These are phyloP conservation scores for Dryas octopetala DNA, from an alignment of 306 rosid genomes.

Conservation along the genomic window DNA sequence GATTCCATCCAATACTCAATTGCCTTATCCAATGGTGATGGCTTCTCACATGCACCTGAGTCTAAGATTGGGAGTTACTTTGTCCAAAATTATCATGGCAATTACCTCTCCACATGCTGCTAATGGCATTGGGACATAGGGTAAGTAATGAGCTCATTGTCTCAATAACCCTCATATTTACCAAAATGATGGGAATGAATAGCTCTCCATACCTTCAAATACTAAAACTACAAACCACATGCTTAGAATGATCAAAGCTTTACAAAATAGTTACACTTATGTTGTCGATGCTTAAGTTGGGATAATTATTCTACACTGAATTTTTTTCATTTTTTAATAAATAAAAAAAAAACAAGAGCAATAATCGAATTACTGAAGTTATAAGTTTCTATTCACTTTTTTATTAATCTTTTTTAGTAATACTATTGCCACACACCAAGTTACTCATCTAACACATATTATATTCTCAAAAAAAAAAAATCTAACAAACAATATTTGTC, in stretches of 20 bases:
- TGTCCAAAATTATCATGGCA: not conserved
- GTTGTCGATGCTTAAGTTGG: not conserved
- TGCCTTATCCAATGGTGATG: constrained; percentile 23
- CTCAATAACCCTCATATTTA: not conserved
- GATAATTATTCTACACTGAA: not conserved
- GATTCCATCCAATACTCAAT: constrained; percentile 24
- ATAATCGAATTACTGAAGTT: not conserved
- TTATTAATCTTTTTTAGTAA: too few species aligned
- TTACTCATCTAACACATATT: too few species aligned
- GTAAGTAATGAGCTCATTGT: not conserved
- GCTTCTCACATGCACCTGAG: constrained; percentile 30
- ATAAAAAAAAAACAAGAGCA: too few species aligned
- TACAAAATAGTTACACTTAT: not conserved
- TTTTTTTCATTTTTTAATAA: not conserved
- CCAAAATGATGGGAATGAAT: not conserved
- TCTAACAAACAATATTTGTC: too few species aligned
- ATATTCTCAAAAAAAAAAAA: too few species aligned
- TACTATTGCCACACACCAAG: too few species aligned
- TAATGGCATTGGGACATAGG: constrained; percentile 1
- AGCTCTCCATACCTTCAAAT: not conserved
- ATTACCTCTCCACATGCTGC: constrained; percentile 9
- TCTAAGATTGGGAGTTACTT: not conserved
- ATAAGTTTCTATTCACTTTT: too few species aligned
- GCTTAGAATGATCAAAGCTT: constrained; percentile 6
- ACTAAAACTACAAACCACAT: not conserved